Percentiles rank a stretch among this genome's conserved stretches.
Evolutionary conservation across 768 basidiomycete genomes (phyloP).

Genomic region (Rhodosporidiobolus odoratus): DNA sequence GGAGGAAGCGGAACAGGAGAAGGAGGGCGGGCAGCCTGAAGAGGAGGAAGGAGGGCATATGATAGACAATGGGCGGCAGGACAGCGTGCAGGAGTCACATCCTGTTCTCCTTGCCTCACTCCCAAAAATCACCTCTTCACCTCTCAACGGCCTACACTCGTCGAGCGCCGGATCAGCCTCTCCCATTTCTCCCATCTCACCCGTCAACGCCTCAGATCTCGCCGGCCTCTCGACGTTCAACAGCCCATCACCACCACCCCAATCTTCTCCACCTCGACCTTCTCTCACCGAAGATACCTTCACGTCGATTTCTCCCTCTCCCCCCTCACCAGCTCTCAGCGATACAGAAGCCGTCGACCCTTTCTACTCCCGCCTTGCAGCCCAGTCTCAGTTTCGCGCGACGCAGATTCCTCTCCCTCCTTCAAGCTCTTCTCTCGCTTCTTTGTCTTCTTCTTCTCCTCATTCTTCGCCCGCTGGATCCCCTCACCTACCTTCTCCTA

Average conservation of each 20-base stretch:
- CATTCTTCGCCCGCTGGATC: neutral
- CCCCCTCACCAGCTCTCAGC: neutral
- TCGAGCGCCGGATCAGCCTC: neutral
- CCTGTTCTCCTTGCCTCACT: too few relatives aligned
- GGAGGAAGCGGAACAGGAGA: neutral
- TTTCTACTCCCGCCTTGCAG: neutral
- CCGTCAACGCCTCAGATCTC: slow-evolving; percentile 4
- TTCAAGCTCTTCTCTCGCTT: neutral
- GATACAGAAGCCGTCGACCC: slow-evolving; percentile 29
- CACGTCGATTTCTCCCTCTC: too few relatives aligned
- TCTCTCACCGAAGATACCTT: neutral
- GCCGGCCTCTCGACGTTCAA: slow-evolving; percentile 1
- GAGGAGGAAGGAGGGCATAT: neutral
- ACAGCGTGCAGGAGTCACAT: neutral
- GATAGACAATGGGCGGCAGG: neutral
- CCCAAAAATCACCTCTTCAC: neutral
- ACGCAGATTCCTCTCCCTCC: neutral
- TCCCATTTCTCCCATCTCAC: slow-evolving; percentile 8
- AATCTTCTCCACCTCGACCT: neutral
- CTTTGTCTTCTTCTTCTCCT: neutral
- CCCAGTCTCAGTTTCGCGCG: neutral
- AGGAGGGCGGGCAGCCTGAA: neutral
- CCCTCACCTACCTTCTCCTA: too few relatives aligned
- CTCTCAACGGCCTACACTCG: neutral
- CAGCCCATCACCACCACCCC: neutral